Evolutionary conservation across 805 yeast species (phyloP).

Genomic region (Grigorovia yakushimaensis): DNA sequence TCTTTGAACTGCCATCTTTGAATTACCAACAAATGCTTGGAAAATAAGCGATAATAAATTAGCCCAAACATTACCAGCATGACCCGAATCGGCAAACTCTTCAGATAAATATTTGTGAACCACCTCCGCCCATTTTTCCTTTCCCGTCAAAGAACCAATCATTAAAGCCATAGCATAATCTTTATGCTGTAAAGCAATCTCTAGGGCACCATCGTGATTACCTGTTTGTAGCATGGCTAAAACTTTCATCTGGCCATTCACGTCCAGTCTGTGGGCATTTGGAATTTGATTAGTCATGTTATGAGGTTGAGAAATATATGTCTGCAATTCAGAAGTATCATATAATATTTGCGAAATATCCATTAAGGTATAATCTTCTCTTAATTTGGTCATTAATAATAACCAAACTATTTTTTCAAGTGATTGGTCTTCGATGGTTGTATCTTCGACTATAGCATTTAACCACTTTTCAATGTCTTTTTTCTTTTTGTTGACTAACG

Average conservation of each 20-base stretch:
- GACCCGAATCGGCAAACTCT: constrained; percentile 32
- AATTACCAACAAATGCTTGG: constrained; percentile 55
- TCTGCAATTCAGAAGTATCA: constrained; percentile 22
- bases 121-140: constrained; percentile 47
- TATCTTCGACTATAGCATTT: constrained; percentile 27
- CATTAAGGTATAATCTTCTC: constrained; percentile 22
- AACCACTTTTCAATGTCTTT: constrained; percentile 64
- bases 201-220: constrained; percentile 54
- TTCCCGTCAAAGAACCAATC: constrained; percentile 56
- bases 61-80: constrained; percentile 28
- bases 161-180: constrained; percentile 75
- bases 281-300: background rate
- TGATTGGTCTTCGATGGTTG: constrained; percentile 14
- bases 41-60: constrained; percentile 43
- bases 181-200: constrained; percentile 47
- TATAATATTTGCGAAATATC: constrained; percentile 28
- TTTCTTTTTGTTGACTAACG: constrained; percentile 48
- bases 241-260: constrained; percentile 22
- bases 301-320: constrained; percentile 18
- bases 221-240: constrained; percentile 46
- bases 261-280: constrained; percentile 35
- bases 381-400: constrained; percentile 18
- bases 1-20: constrained; percentile 42
- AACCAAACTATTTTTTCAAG: constrained; percentile 17
- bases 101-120: constrained; percentile 48